phyloP scores from a whole-genome alignment of 1,284 basidiomycete genomes.

The Ceratobasidium sp. region DNA sequence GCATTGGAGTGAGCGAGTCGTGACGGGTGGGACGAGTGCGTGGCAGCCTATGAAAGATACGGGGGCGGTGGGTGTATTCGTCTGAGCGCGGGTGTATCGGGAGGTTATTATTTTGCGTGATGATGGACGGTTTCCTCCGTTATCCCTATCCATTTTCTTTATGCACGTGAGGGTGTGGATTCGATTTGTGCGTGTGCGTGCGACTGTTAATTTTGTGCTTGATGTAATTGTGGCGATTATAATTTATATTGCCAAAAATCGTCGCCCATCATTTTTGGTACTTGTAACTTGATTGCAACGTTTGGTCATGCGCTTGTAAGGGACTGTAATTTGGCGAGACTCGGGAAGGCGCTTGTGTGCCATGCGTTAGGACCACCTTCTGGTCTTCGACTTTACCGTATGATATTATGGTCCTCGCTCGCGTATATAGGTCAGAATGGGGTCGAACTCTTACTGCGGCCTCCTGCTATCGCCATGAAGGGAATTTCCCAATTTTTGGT shows the following conservation, averaged over 20 bases:
- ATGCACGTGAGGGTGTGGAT: neutral
- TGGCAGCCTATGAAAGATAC: slow-evolving; percentile 26
- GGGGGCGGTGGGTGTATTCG: slow-evolving; percentile 25
- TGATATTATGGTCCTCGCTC: slow-evolving; percentile 1
- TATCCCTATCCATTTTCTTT: neutral
- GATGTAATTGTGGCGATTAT: too few relatives aligned
- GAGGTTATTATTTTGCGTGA: neutral
- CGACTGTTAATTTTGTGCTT: too few relatives aligned
- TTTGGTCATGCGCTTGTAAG: too few relatives aligned
- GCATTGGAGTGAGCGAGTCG: slow-evolving; percentile 27
- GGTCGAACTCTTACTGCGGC: neutral
- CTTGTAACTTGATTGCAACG: too few relatives aligned
- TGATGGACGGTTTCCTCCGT: neutral
- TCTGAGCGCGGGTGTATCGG: neutral
- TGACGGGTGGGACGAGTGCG: neutral
- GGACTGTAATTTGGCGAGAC: too few relatives aligned
- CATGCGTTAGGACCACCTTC: neutral
- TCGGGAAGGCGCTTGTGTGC: neutral
- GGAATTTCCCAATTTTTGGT: neutral
- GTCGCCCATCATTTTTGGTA: too few relatives aligned
- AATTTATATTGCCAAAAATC: too few relatives aligned
- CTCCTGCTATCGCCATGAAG: slow-evolving; percentile 4
- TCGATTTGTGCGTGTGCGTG: neutral
- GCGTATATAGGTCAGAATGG: slow-evolving; percentile 16
- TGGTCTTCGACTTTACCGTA: slow-evolving; percentile 5